Percentiles rank a stretch among this genome's conserved stretches.
Conservation (phyloP, 1,139 yeast species). For the Protomyces inundatus region DNA sequence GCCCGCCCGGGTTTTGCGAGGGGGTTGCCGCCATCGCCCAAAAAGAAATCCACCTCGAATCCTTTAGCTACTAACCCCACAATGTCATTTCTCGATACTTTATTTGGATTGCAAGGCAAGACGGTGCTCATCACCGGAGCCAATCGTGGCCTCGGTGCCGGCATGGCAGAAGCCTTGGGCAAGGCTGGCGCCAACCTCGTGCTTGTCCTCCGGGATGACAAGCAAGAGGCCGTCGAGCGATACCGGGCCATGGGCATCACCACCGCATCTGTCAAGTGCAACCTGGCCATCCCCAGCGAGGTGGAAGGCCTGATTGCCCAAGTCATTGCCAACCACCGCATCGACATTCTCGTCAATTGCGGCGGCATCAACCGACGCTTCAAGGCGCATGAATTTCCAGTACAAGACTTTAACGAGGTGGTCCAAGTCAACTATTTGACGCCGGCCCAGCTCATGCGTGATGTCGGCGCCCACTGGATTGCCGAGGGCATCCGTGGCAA, state of each 20-base stretch:
- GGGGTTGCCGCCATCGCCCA: background rate
- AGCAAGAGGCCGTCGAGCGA: conserved; percentile 8
- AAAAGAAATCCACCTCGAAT: background rate
- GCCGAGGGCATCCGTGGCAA: conserved; percentile 53
- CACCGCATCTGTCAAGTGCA: conserved; percentile 36
- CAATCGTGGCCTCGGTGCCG: conserved; percentile 45
- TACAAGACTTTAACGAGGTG: conserved; percentile 45
- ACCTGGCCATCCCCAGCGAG: conserved; percentile 36
- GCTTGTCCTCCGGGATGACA: conserved; percentile 32
- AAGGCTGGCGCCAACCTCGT: conserved; percentile 45
- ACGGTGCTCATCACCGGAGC: conserved; percentile 46
- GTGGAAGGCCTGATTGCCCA: conserved; percentile 38
- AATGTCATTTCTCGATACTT: background rate
- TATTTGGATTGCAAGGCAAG: conserved; percentile 39
- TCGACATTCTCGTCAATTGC: conserved; percentile 52
- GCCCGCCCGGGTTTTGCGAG: background rate
- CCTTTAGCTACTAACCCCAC: background rate
- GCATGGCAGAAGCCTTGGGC: conserved; percentile 44
- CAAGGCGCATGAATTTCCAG: conserved; percentile 42
- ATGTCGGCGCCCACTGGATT: conserved; percentile 47
- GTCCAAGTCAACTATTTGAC: conserved; percentile 49
- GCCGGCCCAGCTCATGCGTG: conserved; percentile 47
- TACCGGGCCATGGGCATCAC: conserved; percentile 35
- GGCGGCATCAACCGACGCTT: conserved; percentile 50
- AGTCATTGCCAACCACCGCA: conserved; percentile 36